phyloP scores from a whole-genome alignment of 1,284 basidiomycete genomes.

The Mycosarcoma mackinlayi region DNA sequence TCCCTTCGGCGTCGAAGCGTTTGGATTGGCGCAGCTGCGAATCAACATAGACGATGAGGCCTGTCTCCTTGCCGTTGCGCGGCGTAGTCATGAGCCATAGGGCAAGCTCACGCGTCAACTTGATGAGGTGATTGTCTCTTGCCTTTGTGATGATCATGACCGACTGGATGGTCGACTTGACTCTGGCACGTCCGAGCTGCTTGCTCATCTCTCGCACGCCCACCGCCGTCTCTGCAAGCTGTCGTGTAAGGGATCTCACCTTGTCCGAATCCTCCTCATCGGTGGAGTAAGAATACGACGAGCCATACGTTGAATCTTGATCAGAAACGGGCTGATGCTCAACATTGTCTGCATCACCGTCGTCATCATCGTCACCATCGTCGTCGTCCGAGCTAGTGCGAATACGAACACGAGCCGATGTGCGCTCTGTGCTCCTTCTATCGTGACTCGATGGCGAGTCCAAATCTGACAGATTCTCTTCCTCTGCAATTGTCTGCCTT shows the following conservation, averaged over 20 bases:
- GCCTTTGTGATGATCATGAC: conserved; percentile 98
- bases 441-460: conserved; percentile 20
- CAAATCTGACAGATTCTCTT: conserved; percentile 16
- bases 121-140: conserved; percentile 94
- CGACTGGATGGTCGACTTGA: conserved; percentile 89
- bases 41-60: conserved; percentile 80
- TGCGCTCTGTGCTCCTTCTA: conserved; percentile 8
- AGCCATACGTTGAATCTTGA: conserved; percentile 32
- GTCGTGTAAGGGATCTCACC: conserved; percentile 80
- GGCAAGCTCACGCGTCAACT: conserved; percentile 91
- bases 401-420: conserved; percentile 27
- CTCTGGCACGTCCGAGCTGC: conserved; percentile 91
- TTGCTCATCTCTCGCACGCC: conserved; percentile 99
- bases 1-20: conserved; percentile 91
- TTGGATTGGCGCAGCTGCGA: conserved; percentile 88
- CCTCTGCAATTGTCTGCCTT: conserved; percentile 3
- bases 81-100: conserved; percentile 66
- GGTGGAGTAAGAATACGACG: conserved; percentile 40
- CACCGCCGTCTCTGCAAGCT: conserved; percentile 95
- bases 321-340: conserved; percentile 33
- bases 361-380: conserved; percentile 37
- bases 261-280: conserved; percentile 76
- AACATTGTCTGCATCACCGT: conserved; percentile 30
- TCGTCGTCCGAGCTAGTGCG: conserved; percentile 44
- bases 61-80: conserved; percentile 53